These are phyloP conservation scores for Alternaria arborescens DNA, from an alignment of 2,329 filamentous ascomycete genomes.

Conservation along the genomic window DNA sequence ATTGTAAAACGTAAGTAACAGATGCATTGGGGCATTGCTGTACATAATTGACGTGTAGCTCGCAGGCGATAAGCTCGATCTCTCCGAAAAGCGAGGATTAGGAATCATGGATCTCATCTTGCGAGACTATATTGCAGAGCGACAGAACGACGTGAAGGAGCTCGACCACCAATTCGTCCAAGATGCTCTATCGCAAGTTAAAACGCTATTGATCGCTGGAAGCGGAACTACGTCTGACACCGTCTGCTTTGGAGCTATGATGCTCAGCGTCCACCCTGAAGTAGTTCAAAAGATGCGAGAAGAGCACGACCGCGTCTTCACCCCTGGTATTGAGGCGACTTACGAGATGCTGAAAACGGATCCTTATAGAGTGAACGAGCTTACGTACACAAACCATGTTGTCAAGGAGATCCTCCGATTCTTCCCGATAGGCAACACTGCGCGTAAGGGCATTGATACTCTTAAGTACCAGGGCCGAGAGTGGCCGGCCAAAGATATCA, in stretches of 20 bases:
- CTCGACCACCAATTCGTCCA: constrained; percentile 48
- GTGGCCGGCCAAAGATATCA: constrained; percentile 56
- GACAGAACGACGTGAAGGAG: constrained; percentile 19
- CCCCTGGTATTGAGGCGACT: constrained; percentile 50
- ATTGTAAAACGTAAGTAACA: constrained; percentile 23
- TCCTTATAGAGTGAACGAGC: constrained; percentile 58
- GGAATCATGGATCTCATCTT: constrained; percentile 48
- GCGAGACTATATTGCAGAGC: constrained; percentile 37
- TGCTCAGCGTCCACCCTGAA: constrained; percentile 40
- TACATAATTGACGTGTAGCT: background rate
- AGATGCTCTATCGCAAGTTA: constrained; percentile 49
- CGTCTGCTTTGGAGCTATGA: constrained; percentile 42
- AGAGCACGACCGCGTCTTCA: constrained; percentile 64
- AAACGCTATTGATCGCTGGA: constrained; percentile 55
- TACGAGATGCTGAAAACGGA: constrained; percentile 53
- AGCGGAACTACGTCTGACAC: constrained; percentile 54
- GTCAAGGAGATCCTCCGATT: constrained; percentile 64
- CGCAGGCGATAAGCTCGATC: constrained; percentile 41
- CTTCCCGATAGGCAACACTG: constrained; percentile 59
- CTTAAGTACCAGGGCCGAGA: constrained; percentile 50
- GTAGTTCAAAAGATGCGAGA: constrained; percentile 46
- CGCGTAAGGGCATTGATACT: constrained; percentile 54
- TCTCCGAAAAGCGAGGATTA: constrained; percentile 48
- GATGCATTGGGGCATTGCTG: background rate
- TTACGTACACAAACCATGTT: constrained; percentile 62